phyloP scores from a whole-genome alignment of 371 early-diverging fungal species.

The Dinochytrium kinnereticum region DNA sequence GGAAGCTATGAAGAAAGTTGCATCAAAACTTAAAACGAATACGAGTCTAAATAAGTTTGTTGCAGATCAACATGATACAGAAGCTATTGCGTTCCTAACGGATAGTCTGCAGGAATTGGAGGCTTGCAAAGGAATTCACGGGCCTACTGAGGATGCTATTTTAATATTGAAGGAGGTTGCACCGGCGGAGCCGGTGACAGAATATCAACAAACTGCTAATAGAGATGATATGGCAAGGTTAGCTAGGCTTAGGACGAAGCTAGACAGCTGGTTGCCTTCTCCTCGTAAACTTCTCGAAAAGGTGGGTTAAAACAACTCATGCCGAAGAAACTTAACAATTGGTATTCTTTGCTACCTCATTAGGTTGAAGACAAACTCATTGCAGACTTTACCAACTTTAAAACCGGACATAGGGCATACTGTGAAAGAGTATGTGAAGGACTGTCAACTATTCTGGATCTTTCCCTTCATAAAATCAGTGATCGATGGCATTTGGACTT shows the following conservation, averaged over 20 bases:
- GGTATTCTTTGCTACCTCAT: too few relatives aligned
- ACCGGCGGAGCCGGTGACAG: not conserved
- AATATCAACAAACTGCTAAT: too few relatives aligned
- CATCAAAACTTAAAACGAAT: not conserved
- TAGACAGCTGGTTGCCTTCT: not conserved
- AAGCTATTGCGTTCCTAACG: conserved; percentile 3
- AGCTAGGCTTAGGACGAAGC: not conserved
- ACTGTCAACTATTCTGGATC: conserved; percentile 21
- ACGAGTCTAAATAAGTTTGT: not conserved
- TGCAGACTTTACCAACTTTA: not conserved
- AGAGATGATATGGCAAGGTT: not conserved
- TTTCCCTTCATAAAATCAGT: conserved; percentile 18
- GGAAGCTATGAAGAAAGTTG: not conserved
- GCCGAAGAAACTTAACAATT: too few relatives aligned
- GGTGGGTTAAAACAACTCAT: conserved; percentile 9
- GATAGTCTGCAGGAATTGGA: conserved; percentile 21
- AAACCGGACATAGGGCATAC: conserved; percentile 20
- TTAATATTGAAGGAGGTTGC: conserved; percentile 9
- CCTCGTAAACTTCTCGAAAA: conserved; percentile 19
- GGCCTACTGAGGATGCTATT: conserved; percentile 31
- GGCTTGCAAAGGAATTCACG: conserved; percentile 16
- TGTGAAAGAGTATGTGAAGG: conserved; percentile 6
- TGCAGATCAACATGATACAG: conserved; percentile 16
- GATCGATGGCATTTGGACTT: conserved; percentile 24
- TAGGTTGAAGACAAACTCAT: conserved; percentile 18